Conservation (phyloP, 176 grass and related monocot genomes). For the Secale cereale region DNA sequence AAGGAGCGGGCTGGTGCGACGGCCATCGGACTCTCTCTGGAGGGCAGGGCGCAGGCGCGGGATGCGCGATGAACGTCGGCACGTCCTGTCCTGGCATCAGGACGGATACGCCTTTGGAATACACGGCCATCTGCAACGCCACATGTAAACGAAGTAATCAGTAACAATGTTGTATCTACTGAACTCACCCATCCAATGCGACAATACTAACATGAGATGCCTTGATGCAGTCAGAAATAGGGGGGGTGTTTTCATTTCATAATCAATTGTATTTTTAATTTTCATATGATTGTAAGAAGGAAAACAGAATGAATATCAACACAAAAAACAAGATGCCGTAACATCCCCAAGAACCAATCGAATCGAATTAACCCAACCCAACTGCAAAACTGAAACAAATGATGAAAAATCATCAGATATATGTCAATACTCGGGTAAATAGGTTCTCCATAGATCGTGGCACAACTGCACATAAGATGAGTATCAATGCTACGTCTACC, state of each 20-base stretch:
- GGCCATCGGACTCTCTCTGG: slow-evolving; percentile 78
- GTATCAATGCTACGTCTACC: neutral
- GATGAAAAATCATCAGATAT: neutral
- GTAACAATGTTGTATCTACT: neutral
- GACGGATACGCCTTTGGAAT: slow-evolving; percentile 82
- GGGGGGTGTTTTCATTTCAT: neutral
- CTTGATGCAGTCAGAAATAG: neutral
- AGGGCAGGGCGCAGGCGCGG: slow-evolving; percentile 56
- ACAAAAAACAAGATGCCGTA: neutral
- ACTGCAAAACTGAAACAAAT: neutral
- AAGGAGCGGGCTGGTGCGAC: slow-evolving; percentile 45
- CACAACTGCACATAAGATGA: neutral
- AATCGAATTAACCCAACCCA: neutral
- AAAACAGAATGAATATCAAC: neutral
- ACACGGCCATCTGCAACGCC: slow-evolving; percentile 75
- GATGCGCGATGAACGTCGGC: slow-evolving; percentile 83
- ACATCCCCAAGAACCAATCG: neutral
- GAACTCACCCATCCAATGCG: neutral
- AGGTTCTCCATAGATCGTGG: neutral
- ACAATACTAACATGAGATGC: neutral
- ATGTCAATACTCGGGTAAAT: neutral
- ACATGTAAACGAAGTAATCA: neutral
- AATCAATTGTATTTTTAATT: neutral
- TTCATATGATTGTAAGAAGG: too few relatives aligned
- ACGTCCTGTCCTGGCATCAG: slow-evolving; percentile 86